Base-by-base conservation (phyloP, 768 basidiomycete species). In the Mycena leptocephala region DNA sequence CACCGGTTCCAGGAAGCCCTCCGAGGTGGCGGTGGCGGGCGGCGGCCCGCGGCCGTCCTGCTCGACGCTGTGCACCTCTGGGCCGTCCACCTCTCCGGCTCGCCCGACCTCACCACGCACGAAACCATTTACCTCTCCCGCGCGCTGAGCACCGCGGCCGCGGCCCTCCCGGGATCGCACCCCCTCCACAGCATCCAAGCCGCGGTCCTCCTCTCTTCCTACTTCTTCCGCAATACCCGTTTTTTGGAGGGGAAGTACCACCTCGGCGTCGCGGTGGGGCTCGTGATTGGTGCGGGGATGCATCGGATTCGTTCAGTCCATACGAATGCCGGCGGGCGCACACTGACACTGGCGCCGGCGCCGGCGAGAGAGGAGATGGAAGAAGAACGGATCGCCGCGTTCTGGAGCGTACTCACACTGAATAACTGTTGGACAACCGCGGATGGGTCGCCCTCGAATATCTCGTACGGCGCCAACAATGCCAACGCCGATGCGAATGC, bases 161-260 rank as follows among this genome's bases (percentile, higher is more conserved):
- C 16, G 16, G 46, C 46, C 2, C 46, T 48, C 46, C 22, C 46
- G 8, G 46, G 46, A 1, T 2, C 46, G 46, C 46, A 48, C 20
- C 46, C 85, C 24, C 74, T 88, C 22, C 81, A 85, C 28, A 74
- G 82, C 33, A 77, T 88, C n/a, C 87, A 88, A 63, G 80, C 84
- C 2, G 84, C 88, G 37, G 81, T 90, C 5, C 82, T 91, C 26
- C 80, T 91, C 35, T 79, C 86, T 2, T 83, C 84, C 68, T 89
- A 88, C 75, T 87, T 90, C 80, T 87, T 88, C 74, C 83, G 83
- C 32, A 82, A 82, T 37, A 87, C 85, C 32, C 84, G 89, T 30
- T 70, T 82, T 16, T 78, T 89, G 6, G 89, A 89, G 41, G 90
- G 87, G 8, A 84, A 84, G 63, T 89, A 89, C 71, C 83, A 84